Evolutionary conservation across 177 flowering plant genomes (phyloP), one percentile per base, ranked within the genome.

Genomic region (Vitis hybrid): DNA sequence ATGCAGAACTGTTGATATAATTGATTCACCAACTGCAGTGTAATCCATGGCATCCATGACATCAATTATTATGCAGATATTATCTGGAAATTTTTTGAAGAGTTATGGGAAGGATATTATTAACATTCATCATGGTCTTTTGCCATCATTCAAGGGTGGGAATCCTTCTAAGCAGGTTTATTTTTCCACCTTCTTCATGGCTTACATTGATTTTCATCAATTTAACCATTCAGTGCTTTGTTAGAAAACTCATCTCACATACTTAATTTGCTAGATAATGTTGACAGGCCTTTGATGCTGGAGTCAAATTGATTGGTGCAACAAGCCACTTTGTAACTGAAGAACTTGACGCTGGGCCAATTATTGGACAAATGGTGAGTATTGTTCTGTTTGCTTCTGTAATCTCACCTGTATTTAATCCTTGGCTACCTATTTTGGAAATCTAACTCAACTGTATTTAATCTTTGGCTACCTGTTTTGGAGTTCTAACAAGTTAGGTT

Each of bases 61-160:
- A 18, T 69, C 39, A 59, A 9, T 59, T 12, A 31, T 49, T 74
- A 21, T 72, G 78, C 86, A 92, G 98, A n/a, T 90, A 75, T 71
- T 94, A 71, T 92, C 98, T 53, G 86, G 88, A 45, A 73, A 78
- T 9, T 92, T 94, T 68, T 77, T 91, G 70, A 82, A 73, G 72
- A 77, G 76, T 63, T 91, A 93, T 59, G 89, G 92, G 56, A 86
- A 86, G 80, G 97, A 94, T 77, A 50, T 91, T 65, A 94, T 92
- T 49, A 94, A 94, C 74, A 94, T 94, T 75, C 98, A 94, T 71
- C 98, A 92, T 78, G 97, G 98, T 31, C 94, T 92, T 70, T 80
- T 94, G 76, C 97, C 97, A 56, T 94, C 98, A 72, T 94, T 94
- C 75, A 92, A 94, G 86, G 98, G 98, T 74, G 97, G 98, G 26